phyloP scores from a whole-genome alignment of 352 stramenopile species.

The Phytopythium mirpurense region DNA sequence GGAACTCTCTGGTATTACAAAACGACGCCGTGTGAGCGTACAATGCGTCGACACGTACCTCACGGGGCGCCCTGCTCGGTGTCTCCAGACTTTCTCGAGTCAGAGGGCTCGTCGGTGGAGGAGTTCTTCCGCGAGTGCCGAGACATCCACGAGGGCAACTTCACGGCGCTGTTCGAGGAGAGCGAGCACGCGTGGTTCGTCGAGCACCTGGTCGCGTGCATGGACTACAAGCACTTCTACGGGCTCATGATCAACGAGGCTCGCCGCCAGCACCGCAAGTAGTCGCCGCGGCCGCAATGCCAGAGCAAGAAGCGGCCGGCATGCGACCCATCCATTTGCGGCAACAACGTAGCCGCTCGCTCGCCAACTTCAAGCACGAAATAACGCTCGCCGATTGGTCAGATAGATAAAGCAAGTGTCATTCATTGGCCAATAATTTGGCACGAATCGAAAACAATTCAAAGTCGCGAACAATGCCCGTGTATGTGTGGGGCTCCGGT shows the following conservation, averaged over 20 bases:
- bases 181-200: constrained; percentile 74
- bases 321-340: no score
- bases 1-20: constrained; percentile 61
- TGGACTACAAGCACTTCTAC: constrained; percentile 83
- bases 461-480: neutral
- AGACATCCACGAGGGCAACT: constrained; percentile 53
- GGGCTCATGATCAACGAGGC: constrained; percentile 78
- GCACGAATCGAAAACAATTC: neutral
- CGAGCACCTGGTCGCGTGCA: constrained; percentile 66
- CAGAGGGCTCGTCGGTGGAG: constrained; percentile 52
- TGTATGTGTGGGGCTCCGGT: constrained; percentile 68
- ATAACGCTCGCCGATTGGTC: constrained; percentile 5
- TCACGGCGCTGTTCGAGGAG: constrained; percentile 63
- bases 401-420: neutral
- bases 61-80: no score
- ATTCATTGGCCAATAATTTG: constrained; percentile 12
- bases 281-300: constrained; percentile 5
- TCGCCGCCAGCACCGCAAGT: constrained; percentile 56
- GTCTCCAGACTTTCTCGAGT: constrained; percentile 76
- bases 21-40: no score
- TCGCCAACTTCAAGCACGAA: neutral
- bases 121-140: constrained; percentile 69
- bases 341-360: neutral
- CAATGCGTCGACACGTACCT: no score
- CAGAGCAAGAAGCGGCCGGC: no score